Percentiles rank a stretch among this genome's conserved stretches.
These are phyloP conservation scores for Gloeophyllum trabeum DNA, from an alignment of 768 basidiomycete genomes.

Conservation along the genomic window DNA sequence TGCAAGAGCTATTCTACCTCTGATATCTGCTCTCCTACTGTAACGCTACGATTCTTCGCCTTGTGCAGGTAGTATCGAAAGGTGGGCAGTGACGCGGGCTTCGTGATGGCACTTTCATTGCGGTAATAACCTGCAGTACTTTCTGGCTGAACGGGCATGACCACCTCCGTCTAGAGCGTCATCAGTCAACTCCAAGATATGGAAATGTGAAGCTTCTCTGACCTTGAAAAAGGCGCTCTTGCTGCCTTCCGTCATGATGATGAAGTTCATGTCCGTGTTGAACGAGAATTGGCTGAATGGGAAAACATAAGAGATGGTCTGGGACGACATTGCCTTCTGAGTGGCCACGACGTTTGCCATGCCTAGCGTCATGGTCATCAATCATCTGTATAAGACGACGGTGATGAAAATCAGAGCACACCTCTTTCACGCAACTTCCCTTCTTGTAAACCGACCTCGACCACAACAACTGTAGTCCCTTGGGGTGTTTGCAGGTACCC, in stretches of 20 bases:
- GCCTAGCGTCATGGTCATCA: constrained; percentile 25
- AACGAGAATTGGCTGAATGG: constrained; percentile 69
- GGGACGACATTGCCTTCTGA: constrained; percentile 51
- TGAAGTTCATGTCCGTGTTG: constrained; percentile 58
- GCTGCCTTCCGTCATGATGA: constrained; percentile 51
- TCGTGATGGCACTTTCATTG: too few species aligned
- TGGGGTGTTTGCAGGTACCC: constrained; percentile 65
- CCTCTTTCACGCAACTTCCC: constrained; percentile 49
- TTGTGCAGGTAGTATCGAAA: constrained; percentile 56
- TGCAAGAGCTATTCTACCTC: too few species aligned
- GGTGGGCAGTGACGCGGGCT: too few species aligned
- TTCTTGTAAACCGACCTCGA: constrained; percentile 58
- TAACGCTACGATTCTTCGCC: constrained; percentile 18
- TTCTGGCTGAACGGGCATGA: constrained; percentile 31
- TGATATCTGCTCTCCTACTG: too few species aligned
- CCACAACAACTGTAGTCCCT: constrained; percentile 48
- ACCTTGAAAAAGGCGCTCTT: constrained; percentile 72
- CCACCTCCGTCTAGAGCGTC: constrained; percentile 40
- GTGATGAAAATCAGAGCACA: constrained; percentile 7
- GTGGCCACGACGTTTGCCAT: constrained; percentile 49
- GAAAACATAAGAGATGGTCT: constrained; percentile 64
- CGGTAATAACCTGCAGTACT: constrained; percentile 12
- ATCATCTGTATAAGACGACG: not conserved
- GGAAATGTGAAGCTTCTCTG: constrained; percentile 3
- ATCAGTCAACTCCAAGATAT: constrained; percentile 1